Base-by-base conservation (phyloP, 805 yeast species). In the Hanseniaspora vineae region DNA sequence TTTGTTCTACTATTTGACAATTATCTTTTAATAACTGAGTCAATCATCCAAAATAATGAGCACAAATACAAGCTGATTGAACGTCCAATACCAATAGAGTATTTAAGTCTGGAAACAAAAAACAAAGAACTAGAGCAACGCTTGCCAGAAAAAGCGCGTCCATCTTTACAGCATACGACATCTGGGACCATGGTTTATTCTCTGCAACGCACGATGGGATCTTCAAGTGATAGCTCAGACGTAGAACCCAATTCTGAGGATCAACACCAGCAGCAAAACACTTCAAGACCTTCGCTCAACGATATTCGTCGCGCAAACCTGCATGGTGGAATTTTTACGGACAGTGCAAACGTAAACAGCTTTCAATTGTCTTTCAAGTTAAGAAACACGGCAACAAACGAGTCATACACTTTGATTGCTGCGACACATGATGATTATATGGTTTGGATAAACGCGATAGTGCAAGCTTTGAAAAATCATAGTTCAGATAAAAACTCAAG, bases 1-100 rank as follows among this genome's bases (percentile, higher is more conserved):
- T 69, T 76, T 52, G 55, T 83, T 20, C 75, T 84, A 17, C 63
- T 86, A 31, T 63, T 86, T 46, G 95, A 86, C 58, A 84, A 86
- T 56, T 84, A 71, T 54, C 62, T 86, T 42, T 57, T 86, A 32
- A 72, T 86, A 1, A 80, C 85, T 1, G 81, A 85, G 39, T 70
- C 70, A 44, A 61, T 73, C 2, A 67, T 68, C 9, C 73, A 71
- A 42, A 73, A 67, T 9, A 51, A 60, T 11, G 54, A 54, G 12
- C 62, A 55, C 35, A 55, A 54, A 15, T 70, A 58, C 43, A 70
- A 70, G 52, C 70, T 80, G 0, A 58, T 68, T 11, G 85, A 79
- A 54, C 69, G 68, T 42, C 85, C 86, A 1, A 75, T 80, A 10
- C 81, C 84, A 0, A 67, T 78, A 23, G 82, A 76, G 54, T 77